These are phyloP conservation scores for Prunus salicina DNA, from an alignment of 306 rosid species.

Conservation along the genomic window DNA sequence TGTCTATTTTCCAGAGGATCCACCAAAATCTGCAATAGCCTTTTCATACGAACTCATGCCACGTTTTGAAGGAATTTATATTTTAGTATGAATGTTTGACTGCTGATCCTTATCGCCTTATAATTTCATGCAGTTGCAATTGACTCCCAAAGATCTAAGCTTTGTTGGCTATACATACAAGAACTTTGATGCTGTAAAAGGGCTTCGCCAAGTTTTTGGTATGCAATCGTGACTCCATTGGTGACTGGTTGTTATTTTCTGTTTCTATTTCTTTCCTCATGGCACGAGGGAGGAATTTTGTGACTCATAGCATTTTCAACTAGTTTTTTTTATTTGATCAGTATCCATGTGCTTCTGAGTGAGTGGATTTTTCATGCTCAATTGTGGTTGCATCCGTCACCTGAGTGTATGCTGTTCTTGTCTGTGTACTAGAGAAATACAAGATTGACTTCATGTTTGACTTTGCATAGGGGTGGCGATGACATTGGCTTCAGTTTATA, in stretches of 20 bases:
- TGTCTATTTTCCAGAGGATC: background rate
- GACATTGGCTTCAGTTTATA: background rate
- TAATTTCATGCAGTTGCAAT: slow-evolving; percentile 66
- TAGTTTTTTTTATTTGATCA: background rate
- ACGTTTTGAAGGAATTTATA: background rate
- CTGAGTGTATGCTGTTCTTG: background rate
- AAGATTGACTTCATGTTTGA: background rate
- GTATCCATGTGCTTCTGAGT: slow-evolving; percentile 20
- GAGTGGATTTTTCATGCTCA: background rate
- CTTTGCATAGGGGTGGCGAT: background rate
- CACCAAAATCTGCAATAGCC: background rate
- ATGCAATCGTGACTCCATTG: slow-evolving; percentile 31
- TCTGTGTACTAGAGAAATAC: background rate
- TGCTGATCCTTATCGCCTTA: slow-evolving; percentile 14
- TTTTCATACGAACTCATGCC: background rate
- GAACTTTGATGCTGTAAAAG: slow-evolving; percentile 97
- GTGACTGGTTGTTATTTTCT: slow-evolving; percentile 1
- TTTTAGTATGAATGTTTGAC: slow-evolving; percentile 18
- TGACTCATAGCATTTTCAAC: background rate
- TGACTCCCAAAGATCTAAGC: slow-evolving; percentile 91
- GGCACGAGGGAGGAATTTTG: background rate
- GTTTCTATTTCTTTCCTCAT: background rate
- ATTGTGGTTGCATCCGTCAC: background rate
- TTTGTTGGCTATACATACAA: slow-evolving; percentile 98
- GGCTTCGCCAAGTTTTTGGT: slow-evolving; percentile 79